Base-by-base conservation (phyloP, 768 basidiomycete species). In the Psilocybe sp. region DNA sequence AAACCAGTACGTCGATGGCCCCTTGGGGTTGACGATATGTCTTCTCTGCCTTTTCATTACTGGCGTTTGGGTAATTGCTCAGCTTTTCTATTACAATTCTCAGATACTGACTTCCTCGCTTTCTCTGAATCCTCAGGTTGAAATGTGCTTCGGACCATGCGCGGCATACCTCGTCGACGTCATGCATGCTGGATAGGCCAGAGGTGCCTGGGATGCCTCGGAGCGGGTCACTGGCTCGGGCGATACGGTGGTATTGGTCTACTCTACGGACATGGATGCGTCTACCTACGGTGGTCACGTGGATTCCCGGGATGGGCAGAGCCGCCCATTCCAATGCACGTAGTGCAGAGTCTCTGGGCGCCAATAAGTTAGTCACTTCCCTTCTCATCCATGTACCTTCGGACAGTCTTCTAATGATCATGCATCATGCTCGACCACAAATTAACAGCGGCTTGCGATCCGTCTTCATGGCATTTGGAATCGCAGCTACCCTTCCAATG, bases 271-370 rank as follows among this genome's bases (percentile, higher is more conserved):
- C n/a, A n/a, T n/a, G n/a, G n/a, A n/a, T n/a, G n/a, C n/a, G n/a
- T n/a, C n/a, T n/a, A n/a, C n/a, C n/a, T n/a, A n/a, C n/a, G n/a
- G n/a, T n/a, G n/a, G n/a, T n/a, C n/a, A n/a, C n/a, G n/a, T n/a
- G n/a, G n/a, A n/a, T n/a, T n/a, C n/a, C n/a, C n/a, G n/a, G n/a
- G n/a, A n/a, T n/a, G n/a, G n/a, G n/a, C n/a, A n/a, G n/a, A n/a
- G n/a, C n/a, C n/a, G n/a, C n/a, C n/a, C n/a, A n/a, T n/a, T n/a
- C n/a, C n/a, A n/a, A n/a, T n/a, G 56, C 67, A 20, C 70, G 72
- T 13, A 84, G 84, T 52, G 82, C 84, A 1, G 83, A 87, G 57
- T 70, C 72, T 13, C 72, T 74, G 63, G 84, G 80, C 2, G 82
- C 76, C 0, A 66, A 64, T 40, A 65, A 63, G 84, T 84, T 45